Conservation (phyloP, 2,329 filamentous ascomycete species). For the Aspergillus eucalypticola region DNA sequence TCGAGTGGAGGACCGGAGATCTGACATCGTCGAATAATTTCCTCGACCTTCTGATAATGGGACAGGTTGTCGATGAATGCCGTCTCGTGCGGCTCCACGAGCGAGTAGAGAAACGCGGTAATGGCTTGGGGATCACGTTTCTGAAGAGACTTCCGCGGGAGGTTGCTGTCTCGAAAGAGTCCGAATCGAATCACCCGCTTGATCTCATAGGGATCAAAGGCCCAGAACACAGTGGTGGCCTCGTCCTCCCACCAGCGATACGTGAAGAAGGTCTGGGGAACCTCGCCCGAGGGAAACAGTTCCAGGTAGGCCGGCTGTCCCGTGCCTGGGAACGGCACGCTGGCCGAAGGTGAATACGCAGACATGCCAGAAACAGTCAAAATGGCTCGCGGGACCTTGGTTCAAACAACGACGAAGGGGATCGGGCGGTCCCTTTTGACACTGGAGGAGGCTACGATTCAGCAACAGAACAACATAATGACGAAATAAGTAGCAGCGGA, state of each 20-base stretch:
- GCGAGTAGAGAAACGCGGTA: slow-evolving; percentile 33
- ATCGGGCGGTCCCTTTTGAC: neutral
- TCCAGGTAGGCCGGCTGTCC: slow-evolving; percentile 28
- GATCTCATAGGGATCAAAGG: slow-evolving; percentile 40
- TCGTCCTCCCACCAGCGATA: slow-evolving; percentile 48
- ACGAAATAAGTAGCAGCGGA: neutral
- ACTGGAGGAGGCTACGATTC: neutral
- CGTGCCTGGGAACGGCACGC: slow-evolving; percentile 13
- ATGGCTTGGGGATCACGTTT: slow-evolving; percentile 35
- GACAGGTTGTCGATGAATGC: slow-evolving; percentile 31
- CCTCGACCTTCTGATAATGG: slow-evolving; percentile 42
- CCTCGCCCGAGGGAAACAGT: slow-evolving; percentile 34
- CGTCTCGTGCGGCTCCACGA: slow-evolving; percentile 32
- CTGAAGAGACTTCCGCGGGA: slow-evolving; percentile 37
- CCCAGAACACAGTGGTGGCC: slow-evolving; percentile 39
- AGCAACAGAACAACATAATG: neutral
- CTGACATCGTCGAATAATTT: slow-evolving; percentile 38
- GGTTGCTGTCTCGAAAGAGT: slow-evolving; percentile 37
- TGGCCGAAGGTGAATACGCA: slow-evolving; percentile 11
- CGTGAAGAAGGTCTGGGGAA: slow-evolving; percentile 33
- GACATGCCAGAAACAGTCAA: slow-evolving; percentile 14
- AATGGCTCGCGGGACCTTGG: neutral
- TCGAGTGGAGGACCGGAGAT: slow-evolving; percentile 22
- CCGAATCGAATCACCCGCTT: slow-evolving; percentile 40
- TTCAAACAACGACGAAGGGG: neutral